A percentile compares a stretch with the other conserved stretches of the same genome.
Evolutionary conservation across 2,329 filamentous ascomycete genomes (phyloP).

Genomic region (Xylariales sp.): DNA sequence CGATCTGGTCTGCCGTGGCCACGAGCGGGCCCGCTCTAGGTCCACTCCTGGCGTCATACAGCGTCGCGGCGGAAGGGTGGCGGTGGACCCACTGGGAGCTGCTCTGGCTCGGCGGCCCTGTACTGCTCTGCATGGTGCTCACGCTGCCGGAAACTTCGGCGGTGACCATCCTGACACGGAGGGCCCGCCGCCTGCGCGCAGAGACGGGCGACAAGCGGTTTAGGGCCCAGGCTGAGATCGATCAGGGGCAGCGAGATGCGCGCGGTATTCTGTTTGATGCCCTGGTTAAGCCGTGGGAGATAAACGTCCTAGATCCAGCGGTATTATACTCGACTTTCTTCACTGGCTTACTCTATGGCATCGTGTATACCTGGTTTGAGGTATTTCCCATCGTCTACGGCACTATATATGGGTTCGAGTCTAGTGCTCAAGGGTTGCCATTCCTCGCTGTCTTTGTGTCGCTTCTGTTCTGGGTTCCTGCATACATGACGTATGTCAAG

Average conservation of each 20-base stretch:
- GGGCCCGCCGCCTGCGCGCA: constrained; percentile 44
- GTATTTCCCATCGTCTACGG: constrained; percentile 50
- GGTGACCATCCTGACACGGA: constrained; percentile 47
- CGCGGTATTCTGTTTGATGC: constrained; percentile 45
- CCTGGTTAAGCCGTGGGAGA: constrained; percentile 16
- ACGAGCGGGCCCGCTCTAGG: constrained; percentile 38
- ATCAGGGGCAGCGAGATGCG: constrained; percentile 36
- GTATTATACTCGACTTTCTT: constrained; percentile 46
- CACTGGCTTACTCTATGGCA: constrained; percentile 43
- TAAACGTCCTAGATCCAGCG: constrained; percentile 45
- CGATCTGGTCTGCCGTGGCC: background rate
- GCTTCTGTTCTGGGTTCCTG: too few species aligned
- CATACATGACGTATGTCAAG: too few species aligned
- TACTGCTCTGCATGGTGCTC: constrained; percentile 40
- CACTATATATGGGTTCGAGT: constrained; percentile 43
- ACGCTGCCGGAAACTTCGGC: constrained; percentile 51
- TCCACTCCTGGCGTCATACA: constrained; percentile 41
- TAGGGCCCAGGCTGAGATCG: constrained; percentile 50
- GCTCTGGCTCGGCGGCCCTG: constrained; percentile 32
- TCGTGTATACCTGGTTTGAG: constrained; percentile 49
- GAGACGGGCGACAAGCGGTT: constrained; percentile 28
- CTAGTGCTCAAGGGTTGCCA: constrained; percentile 40
- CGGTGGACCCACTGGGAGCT: constrained; percentile 49
- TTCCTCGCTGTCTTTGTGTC: constrained; percentile 46
- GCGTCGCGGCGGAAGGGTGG: constrained; percentile 38